Conservation (phyloP, 306 rosid species). For the Ormosia semicastrata region DNA sequence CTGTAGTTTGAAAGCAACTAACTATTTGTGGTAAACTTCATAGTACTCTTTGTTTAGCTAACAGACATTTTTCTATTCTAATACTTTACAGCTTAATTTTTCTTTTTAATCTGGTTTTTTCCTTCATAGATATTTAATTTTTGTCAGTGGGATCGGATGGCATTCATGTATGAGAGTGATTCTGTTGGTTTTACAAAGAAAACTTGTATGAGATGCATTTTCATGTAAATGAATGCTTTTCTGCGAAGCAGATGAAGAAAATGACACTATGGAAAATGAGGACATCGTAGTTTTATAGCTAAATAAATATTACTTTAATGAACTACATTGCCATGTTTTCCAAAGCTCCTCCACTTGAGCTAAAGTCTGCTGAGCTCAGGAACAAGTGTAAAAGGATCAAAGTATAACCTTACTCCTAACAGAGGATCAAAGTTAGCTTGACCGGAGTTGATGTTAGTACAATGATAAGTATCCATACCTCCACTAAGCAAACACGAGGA, state of each 20-base stretch:
- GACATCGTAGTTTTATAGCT: background rate
- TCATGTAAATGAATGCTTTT: conserved; percentile 22
- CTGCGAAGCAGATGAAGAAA: background rate
- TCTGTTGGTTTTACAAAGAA: background rate
- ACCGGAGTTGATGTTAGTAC: background rate
- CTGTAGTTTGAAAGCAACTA: conserved; percentile 14
- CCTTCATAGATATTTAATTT: background rate
- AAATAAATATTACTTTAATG: background rate
- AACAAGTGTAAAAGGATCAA: background rate
- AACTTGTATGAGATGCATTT: background rate
- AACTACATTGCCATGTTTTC: background rate
- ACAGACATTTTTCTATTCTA: background rate
- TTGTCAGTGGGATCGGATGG: background rate
- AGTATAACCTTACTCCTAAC: background rate
- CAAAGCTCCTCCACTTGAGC: background rate
- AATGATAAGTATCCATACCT: background rate
- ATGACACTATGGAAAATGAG: background rate
- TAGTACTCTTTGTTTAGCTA: conserved; percentile 31
- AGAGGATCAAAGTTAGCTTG: background rate
- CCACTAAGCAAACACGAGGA: background rate
- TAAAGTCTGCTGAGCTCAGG: background rate
- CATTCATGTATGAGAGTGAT: background rate
- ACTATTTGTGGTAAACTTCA: conserved; percentile 14
- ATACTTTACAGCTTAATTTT: background rate
- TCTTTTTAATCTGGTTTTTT: background rate